phyloP scores from a whole-genome alignment of 2,329 filamentous ascomycete species.

The Truncatella angustata region DNA sequence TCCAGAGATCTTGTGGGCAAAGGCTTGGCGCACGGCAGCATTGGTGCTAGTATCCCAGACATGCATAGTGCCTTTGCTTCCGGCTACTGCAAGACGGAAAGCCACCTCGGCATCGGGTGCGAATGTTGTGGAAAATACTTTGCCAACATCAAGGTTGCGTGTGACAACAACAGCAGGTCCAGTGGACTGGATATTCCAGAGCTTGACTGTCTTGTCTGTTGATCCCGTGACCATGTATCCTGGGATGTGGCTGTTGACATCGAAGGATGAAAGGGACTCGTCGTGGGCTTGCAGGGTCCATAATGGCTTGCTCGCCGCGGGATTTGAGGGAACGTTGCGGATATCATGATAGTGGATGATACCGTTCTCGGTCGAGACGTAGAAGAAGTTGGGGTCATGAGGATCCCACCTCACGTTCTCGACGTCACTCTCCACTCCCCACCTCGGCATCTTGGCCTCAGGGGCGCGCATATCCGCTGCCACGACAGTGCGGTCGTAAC shows the following conservation, averaged over 20 bases:
- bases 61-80: conserved; percentile 88
- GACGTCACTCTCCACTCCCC: conserved; percentile 94
- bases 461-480: conserved; percentile 96
- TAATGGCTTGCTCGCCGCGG: conserved; percentile 75
- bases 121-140: conserved; percentile 88
- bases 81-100: conserved; percentile 89
- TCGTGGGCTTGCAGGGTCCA: conserved; percentile 98
- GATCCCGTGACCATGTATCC: conserved; percentile 93
- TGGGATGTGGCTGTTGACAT: conserved; percentile 85
- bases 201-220: conserved; percentile 90
- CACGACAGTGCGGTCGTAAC: conserved; percentile 91
- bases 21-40: conserved; percentile 76
- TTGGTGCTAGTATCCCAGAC: conserved; percentile 98
- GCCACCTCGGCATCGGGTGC: conserved; percentile 87
- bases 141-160: conserved; percentile 88
- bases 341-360: conserved; percentile 90
- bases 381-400: conserved; percentile 91
- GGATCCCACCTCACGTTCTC: conserved; percentile 92
- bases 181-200: conserved; percentile 84
- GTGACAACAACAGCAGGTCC: conserved; percentile 90
- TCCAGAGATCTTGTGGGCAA: conserved; percentile 67
- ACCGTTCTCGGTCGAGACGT: conserved; percentile 88
- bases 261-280: conserved; percentile 85
- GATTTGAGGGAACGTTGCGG: conserved; percentile 70
- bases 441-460: conserved; percentile 75